A percentile compares a stretch with the other conserved stretches of the same genome.
These are phyloP conservation scores for Botrytis sinoallii DNA, from an alignment of 2,329 filamentous ascomycete species.

Conservation along the genomic window DNA sequence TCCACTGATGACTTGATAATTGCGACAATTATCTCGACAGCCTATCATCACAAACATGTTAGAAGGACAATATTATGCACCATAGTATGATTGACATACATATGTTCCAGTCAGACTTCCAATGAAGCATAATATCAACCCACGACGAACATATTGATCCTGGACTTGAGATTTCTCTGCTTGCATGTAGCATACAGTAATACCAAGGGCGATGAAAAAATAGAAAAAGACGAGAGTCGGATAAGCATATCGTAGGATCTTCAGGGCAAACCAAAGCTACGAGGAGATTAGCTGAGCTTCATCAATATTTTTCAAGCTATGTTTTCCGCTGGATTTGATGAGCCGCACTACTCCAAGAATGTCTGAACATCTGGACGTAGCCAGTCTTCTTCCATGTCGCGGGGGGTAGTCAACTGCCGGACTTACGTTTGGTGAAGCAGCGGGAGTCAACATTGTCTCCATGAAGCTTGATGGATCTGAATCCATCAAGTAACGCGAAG, in stretches of 20 bases:
- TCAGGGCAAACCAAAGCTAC: conserved; percentile 28
- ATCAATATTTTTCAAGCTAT: no score
- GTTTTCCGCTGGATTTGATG: not conserved
- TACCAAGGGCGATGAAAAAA: conserved; percentile 50
- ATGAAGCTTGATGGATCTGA: not conserved
- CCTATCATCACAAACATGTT: conserved; percentile 38
- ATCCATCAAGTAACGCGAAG: not conserved
- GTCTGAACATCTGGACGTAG: not conserved
- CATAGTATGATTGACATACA: conserved; percentile 35
- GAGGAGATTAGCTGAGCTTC: not conserved
- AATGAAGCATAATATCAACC: conserved; percentile 44
- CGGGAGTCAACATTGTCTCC: not conserved
- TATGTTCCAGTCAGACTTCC: conserved; percentile 40
- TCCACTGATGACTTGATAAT: conserved; percentile 29
- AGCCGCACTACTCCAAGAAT: not conserved
- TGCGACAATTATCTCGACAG: conserved; percentile 34
- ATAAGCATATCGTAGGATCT: conserved; percentile 54
- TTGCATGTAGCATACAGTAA: conserved; percentile 54
- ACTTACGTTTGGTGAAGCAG: conserved; percentile 7
- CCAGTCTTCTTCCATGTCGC: not conserved
- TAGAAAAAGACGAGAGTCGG: conserved; percentile 56
- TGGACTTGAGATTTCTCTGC: conserved; percentile 41
- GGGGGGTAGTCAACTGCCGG: not conserved
- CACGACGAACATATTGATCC: conserved; percentile 43
- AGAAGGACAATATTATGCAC: conserved; percentile 3